These are phyloP conservation scores for Cutaneotrichosporon sp. DNA, from an alignment of 1,284 basidiomycete genomes.

Conservation along the genomic window DNA sequence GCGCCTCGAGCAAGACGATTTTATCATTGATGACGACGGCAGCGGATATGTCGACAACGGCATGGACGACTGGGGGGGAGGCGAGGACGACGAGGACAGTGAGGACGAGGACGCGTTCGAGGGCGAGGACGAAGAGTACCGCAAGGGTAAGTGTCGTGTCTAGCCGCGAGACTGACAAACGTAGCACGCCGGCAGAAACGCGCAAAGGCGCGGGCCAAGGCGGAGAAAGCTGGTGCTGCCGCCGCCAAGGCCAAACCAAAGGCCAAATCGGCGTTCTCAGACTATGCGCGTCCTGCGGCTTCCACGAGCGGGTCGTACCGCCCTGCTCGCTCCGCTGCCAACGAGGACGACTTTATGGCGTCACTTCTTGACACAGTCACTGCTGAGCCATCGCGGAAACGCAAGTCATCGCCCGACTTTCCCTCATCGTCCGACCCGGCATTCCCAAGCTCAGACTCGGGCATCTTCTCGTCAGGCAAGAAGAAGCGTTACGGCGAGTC, in stretches of 20 bases:
- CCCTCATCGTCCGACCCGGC: constrained; percentile 35
- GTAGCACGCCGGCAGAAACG: constrained; percentile 37
- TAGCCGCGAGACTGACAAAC: neutral
- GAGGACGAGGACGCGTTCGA: constrained; percentile 48
- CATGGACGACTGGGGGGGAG: constrained; percentile 80
- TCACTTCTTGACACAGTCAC: constrained; percentile 55
- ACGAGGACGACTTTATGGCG: constrained; percentile 82
- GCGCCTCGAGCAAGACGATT: constrained; percentile 85
- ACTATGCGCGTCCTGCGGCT: constrained; percentile 50
- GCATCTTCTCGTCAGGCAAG: constrained; percentile 46
- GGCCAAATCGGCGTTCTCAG: constrained; percentile 45
- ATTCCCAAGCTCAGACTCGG: constrained; percentile 50
- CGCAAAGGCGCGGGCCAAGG: constrained; percentile 30
- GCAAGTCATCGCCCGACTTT: constrained; percentile 61
- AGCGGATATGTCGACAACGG: constrained; percentile 94
- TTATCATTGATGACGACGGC: constrained; percentile 86
- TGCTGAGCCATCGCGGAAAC: constrained; percentile 53
- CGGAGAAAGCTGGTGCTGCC: constrained; percentile 23
- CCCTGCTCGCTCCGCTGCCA: constrained; percentile 63
- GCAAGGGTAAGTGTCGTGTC: constrained; percentile 28
- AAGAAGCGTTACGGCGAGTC: constrained; percentile 34
- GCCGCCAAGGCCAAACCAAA: constrained; percentile 40
- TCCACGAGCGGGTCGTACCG: constrained; percentile 65
- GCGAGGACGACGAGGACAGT: constrained; percentile 44
- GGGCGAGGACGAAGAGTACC: constrained; percentile 47